A percentile compares a stretch with the other conserved stretches of the same genome.
Conservation (phyloP, 768 basidiomycete species). For the Boletus edulis region DNA sequence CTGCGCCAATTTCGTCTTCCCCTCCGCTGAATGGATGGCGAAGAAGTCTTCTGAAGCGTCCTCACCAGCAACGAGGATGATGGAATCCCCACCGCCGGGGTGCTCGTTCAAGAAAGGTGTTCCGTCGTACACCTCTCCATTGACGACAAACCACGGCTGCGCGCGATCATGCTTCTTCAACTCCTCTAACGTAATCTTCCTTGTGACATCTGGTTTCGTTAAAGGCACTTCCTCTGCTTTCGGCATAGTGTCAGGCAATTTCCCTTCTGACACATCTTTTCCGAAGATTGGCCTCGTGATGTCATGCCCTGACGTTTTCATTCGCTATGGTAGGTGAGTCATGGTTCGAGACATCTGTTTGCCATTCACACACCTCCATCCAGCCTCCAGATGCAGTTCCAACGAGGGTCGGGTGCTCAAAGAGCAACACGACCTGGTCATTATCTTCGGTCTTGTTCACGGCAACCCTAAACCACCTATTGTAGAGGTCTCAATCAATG, state of each 20-base stretch:
- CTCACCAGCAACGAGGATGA: conserved; percentile 52
- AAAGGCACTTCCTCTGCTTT: conserved; percentile 32
- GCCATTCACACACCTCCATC: conserved; percentile 45
- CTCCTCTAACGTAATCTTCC: conserved; percentile 45
- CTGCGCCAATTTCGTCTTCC: conserved; percentile 42
- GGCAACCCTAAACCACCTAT: conserved; percentile 57
- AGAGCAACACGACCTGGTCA: conserved; percentile 32
- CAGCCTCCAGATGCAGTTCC: conserved; percentile 50
- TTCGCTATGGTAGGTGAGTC: conserved; percentile 28
- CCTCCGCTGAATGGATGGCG: conserved; percentile 58
- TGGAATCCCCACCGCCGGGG: conserved; percentile 57
- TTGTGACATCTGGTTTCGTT: conserved; percentile 43
- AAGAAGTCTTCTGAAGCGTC: conserved; percentile 66
- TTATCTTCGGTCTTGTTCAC: conserved; percentile 37
- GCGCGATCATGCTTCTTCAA: conserved; percentile 37
- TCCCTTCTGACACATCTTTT: not conserved
- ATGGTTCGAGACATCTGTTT: not conserved
- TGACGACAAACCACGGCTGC: conserved; percentile 50
- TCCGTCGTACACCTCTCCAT: conserved; percentile 56
- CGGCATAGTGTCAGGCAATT: not conserved
- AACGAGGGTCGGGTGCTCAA: conserved; percentile 59
- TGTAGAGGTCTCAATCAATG: not conserved
- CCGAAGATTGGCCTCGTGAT: conserved; percentile 41
- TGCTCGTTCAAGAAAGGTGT: conserved; percentile 52
- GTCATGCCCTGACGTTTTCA: conserved; percentile 46